phyloP scores from a whole-genome alignment of 352 stramenopile species.

The Globisporangium abappressorium region DNA sequence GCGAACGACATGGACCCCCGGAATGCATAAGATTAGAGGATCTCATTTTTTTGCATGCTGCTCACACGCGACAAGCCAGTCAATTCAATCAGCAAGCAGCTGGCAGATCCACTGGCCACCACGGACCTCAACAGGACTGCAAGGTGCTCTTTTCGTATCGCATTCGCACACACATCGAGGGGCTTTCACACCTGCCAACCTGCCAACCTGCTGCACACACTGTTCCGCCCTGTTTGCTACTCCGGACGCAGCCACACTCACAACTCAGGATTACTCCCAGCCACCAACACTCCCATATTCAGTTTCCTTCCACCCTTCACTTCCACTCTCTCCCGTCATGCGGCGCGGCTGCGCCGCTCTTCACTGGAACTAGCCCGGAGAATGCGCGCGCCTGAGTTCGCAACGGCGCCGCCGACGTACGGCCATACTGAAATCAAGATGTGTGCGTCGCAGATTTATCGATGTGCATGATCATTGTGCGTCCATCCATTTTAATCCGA shows the following conservation, averaged over 20 bases:
- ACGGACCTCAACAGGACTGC: background rate
- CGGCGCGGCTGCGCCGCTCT: background rate
- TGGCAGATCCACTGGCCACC: background rate
- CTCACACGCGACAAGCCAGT: background rate
- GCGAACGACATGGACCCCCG: background rate
- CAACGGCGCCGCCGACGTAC: background rate
- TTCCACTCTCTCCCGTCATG: background rate
- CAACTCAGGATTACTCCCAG: background rate
- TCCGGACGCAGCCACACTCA: background rate
- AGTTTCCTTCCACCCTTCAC: background rate
- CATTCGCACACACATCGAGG: background rate
- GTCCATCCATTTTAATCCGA: background rate
- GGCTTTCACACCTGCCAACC: background rate
- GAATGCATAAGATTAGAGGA: slow-evolving; percentile 4
- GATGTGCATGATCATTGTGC: background rate
- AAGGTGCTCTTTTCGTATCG: background rate
- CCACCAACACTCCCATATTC: background rate
- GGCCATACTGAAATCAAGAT: background rate
- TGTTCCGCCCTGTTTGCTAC: background rate
- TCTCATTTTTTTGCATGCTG: background rate
- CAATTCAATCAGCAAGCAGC: background rate
- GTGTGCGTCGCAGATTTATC: background rate
- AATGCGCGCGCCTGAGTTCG: background rate
- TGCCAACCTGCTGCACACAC: background rate
- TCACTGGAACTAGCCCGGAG: background rate